A percentile compares a stretch with the other conserved stretches of the same genome.
Conservation (phyloP, 345 rosid species). For the Turnera subulata region DNA sequence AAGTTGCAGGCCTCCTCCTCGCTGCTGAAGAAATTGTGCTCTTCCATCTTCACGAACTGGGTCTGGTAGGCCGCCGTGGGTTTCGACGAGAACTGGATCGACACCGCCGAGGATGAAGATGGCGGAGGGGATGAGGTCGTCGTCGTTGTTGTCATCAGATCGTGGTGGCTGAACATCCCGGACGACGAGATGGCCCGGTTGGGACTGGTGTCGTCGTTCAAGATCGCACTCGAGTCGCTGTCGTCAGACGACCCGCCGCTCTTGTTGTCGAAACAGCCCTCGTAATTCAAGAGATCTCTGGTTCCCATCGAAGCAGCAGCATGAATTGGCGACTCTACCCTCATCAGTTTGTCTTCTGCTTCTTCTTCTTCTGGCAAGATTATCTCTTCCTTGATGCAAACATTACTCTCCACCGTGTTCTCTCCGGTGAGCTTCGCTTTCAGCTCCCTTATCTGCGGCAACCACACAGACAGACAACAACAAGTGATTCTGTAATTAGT, state of each 20-base stretch:
- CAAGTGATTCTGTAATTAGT: too few relatives aligned
- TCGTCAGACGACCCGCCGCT: slow-evolving; percentile 76
- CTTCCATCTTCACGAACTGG: slow-evolving; percentile 81
- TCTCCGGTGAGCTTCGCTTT: slow-evolving; percentile 60
- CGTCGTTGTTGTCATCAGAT: slow-evolving; percentile 23
- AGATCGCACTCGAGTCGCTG: slow-evolving; percentile 80
- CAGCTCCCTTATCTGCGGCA: slow-evolving; percentile 62
- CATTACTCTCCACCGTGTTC: slow-evolving; percentile 52
- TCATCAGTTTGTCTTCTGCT: slow-evolving; percentile 22
- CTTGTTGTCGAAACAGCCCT: slow-evolving; percentile 33
- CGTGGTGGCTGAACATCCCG: slow-evolving; percentile 31
- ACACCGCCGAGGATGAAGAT: slow-evolving; percentile 11
- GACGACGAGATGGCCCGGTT: slow-evolving; percentile 45
- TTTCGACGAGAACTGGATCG: slow-evolving; percentile 15
- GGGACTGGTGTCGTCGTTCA: slow-evolving; percentile 74
- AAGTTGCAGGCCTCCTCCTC: slow-evolving; percentile 80
- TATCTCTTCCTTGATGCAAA: slow-evolving; percentile 63
- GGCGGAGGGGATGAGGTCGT: slow-evolving; percentile 27
- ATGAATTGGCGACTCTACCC: slow-evolving; percentile 21
- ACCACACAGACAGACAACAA: too few relatives aligned
- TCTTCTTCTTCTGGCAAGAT: slow-evolving; percentile 33
- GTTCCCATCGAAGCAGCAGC: slow-evolving; percentile 29
- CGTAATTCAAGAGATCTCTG: slow-evolving; percentile 32
- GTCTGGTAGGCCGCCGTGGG: slow-evolving; percentile 25
- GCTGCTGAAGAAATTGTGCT: slow-evolving; percentile 64